Base-by-base conservation (phyloP, 257 asterid species). In the Parsonsia alboflavescens region DNA sequence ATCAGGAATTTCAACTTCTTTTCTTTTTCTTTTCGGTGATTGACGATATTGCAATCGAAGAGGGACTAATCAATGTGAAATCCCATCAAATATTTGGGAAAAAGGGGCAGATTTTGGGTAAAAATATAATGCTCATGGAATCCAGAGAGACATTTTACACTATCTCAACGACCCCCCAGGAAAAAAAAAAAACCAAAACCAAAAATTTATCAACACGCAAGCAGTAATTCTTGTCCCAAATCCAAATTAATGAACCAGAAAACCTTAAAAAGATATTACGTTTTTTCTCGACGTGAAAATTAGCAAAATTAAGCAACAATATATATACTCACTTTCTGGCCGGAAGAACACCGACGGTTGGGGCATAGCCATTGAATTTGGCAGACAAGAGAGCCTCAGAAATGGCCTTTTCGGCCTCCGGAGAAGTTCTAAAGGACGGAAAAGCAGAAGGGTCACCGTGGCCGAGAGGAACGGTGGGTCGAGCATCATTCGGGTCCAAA, bases 381-480 rank as follows among this genome's bases (percentile, higher is more conserved):
- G 88, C 87, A 73, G 97, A 85, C 67, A 80, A 85, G 6, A 91
- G 61, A 72, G 97, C 88, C 57, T 84, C 84, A 74, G 88, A 83
- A 72, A 91, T 50, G 67, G 96, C 98, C 36, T 86, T 88, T 56
- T 79, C 93, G 0, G 96, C 98, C 0, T 76, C 76, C 22, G 82
- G 48, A 30, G 90, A 22, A 61, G 96, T 91, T 33, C 89, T 83
- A 57, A 87, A 90, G 73, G 87, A 86, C 13, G 96, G 90, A 80
- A 89, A 91, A 24, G 92, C 80, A 73, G 98, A 93, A 5, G 98
- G 98, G 59, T 93, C 98, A 54, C 98, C 98, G 45, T 88, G 93
- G 50, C 88, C 96, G 39, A 93, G 88, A 15, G 90, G 91, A 70
- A 93, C 82, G 8, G 81, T 80, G 42, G 88, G 82, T 17, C 96